Percentiles rank a stretch among this genome's conserved stretches.
Evolutionary conservation across 305 asterid species (phyloP).

Genomic region (Fraxinus baroniana): DNA sequence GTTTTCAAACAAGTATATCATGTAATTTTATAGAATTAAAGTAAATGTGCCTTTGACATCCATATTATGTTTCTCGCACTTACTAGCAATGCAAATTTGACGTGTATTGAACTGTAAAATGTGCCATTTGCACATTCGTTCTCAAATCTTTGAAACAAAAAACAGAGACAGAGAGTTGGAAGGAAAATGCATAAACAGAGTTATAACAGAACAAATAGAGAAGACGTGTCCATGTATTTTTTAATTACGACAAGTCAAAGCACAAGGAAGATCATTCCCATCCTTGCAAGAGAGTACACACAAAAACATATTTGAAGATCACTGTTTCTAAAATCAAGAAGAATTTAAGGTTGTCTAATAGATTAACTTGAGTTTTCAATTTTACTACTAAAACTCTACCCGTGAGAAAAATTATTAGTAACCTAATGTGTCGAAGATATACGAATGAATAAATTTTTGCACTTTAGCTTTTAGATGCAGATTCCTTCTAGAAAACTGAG

Average conservation of each 20-base stretch:
- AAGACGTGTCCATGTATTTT: background rate
- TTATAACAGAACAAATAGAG: background rate
- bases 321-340: background rate
- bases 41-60: too few species aligned
- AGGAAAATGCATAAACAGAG: background rate
- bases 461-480: background rate
- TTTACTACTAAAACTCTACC: background rate
- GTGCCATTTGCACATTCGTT: background rate
- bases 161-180: background rate
- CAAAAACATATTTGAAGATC: background rate
- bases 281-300: background rate
- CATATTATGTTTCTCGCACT: background rate
- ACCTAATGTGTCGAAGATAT: background rate
- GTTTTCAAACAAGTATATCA: background rate
- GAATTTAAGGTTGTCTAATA: background rate
- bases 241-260: background rate
- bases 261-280: background rate
- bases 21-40: background rate
- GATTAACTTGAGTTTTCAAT: background rate
- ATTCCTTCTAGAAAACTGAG: slow-evolving; percentile 9
- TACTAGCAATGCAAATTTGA: background rate
- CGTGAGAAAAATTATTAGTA: background rate
- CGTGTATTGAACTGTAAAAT: background rate
- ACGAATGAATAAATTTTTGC: background rate
- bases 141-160: background rate